Evolutionary conservation across 202 grass and related monocot genomes (phyloP), one percentile per base, ranked within the genome.

Genomic region (Setaria viridis): DNA sequence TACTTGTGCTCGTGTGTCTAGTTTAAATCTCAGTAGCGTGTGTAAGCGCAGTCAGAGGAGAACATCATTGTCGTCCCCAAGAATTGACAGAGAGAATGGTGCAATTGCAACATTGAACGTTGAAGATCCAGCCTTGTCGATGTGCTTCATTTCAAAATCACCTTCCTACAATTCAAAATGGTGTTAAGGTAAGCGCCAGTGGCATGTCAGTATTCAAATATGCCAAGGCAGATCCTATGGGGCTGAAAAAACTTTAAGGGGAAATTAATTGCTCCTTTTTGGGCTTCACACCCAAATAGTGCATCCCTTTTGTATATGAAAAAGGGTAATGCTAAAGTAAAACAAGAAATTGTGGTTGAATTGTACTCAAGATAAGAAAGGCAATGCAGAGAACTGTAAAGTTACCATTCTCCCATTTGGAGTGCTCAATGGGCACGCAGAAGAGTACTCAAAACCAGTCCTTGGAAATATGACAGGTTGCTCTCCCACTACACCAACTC

Each of bases 121-220:
- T 0, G 86, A 75, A 6, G 90, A 90, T 32, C 84, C 89, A 53
- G 74, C 88, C 69, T 80, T 89, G 67, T 97, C 94, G 1, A 88
- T 89, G 56, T 86, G 85, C 85, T 98, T 98, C 95, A 98, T 98
- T 88, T 99, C 96, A 37, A 95, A 99, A 89, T 99, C 96, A 20
- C 96, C 96, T 77, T 99, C 96, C 94, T 97, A 57, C 78, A 81
- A 75, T 84, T n/a, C 11, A 65, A 53, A 88, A 39, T 17, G 80
- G 34, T 2, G 37, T 56, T 32, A 53, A 21, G 39, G 6, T 53
- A 84, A 43, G 68, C 49, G 1, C 12, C 49, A 51, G 49, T 51
- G 49, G 49, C 46, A 25, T 11, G 65, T n/a, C 0, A 35, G 10
- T 72, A 7, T 39, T 37, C 45, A 68, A 50, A 75, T 49, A 76